Evolutionary conservation across 169 alveolate genomes (phyloP), one percentile per base, ranked within the genome.

Genomic region (Eimeria falciformis): DNA sequence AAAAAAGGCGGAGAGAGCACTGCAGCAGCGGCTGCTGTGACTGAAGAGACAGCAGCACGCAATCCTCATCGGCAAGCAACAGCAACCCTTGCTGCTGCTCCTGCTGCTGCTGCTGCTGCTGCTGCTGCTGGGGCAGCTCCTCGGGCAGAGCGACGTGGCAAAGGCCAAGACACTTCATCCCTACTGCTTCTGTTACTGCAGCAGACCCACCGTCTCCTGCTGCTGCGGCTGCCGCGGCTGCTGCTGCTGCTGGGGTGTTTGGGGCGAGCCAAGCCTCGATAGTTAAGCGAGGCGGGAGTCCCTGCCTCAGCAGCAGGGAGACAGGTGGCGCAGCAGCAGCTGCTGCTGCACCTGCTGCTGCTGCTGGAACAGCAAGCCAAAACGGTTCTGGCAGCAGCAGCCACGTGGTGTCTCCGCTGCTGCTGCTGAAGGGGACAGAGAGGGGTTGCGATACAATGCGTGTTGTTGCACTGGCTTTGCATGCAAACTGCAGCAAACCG

Each of bases 51-150:
- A 71, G 83, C 83, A 71, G 56, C 58, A 71, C 83, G 23, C n/a
- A 14, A 5, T 71, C 83, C n/a, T 29, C 83, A 5, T 71, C 83
- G 14, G 27, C n/a, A 9, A 71, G 27, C 83, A 71, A 14, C 5
- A 43, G 33, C 62, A 37, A 7, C 83, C 50, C 56, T 56, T 3
- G 53, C 56, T 68, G 79, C 47, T n/a, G 79, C 79, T 68, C 50
- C 79, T 29, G 79, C 79, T 62, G 73, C 75, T 68, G 79, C 79
- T 68, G 79, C 45, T n/a, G 79, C 83, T 71, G 83, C 83, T 43
- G 83, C 83, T 66, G 78, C 56, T 71, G 83, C 0, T 25, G 58
- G 18, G 12, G n/a, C 62, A 71, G 9, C 7, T 29, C 83, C 83
- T 71, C 83, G 45, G 83, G 83, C 29, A 71, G 50, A 23, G 56